These are phyloP conservation scores for Rhizomucor pusillus DNA, from an alignment of 371 early-diverging fungal species.

Conservation along the genomic window DNA sequence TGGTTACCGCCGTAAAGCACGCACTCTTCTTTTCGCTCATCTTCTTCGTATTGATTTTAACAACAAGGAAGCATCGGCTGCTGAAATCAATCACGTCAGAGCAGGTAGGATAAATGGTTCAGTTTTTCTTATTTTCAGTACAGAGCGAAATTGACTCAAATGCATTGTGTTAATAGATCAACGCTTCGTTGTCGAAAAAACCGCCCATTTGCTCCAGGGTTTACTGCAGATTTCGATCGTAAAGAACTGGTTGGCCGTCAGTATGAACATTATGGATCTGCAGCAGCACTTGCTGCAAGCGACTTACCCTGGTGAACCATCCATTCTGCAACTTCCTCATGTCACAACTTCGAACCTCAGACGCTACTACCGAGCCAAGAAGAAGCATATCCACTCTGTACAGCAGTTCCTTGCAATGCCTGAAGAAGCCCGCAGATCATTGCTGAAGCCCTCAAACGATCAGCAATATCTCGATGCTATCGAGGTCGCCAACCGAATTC, in stretches of 20 bases:
- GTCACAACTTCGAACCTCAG: slow-evolving; percentile 48
- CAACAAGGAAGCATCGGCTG: slow-evolving; percentile 12
- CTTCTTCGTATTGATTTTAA: slow-evolving; percentile 68
- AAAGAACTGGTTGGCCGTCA: slow-evolving; percentile 73
- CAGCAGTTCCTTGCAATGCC: slow-evolving; percentile 66
- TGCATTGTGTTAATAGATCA: slow-evolving; percentile 48
- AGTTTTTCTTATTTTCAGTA: not conserved
- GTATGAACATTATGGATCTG: slow-evolving; percentile 67
- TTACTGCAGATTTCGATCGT: slow-evolving; percentile 86
- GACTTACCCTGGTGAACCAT: slow-evolving; percentile 66
- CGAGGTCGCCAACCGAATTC: slow-evolving; percentile 75
- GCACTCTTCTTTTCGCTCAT: slow-evolving; percentile 83
- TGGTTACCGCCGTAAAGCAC: slow-evolving; percentile 68
- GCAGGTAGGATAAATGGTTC: slow-evolving; percentile 11
- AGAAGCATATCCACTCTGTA: slow-evolving; percentile 41
- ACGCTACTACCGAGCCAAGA: slow-evolving; percentile 26
- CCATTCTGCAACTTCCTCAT: slow-evolving; percentile 84
- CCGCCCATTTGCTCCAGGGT: slow-evolving; percentile 76
- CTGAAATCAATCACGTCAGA: too few relatives aligned
- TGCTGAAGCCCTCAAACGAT: slow-evolving; percentile 52
- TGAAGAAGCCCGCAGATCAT: slow-evolving; percentile 59
- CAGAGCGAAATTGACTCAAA: not conserved
- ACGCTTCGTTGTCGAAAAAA: slow-evolving; percentile 67
- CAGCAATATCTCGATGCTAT: slow-evolving; percentile 68
- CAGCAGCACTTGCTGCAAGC: slow-evolving; percentile 84